Conservation (phyloP, 2,329 filamentous ascomycete genomes). For the Talaromyces sp. region DNA sequence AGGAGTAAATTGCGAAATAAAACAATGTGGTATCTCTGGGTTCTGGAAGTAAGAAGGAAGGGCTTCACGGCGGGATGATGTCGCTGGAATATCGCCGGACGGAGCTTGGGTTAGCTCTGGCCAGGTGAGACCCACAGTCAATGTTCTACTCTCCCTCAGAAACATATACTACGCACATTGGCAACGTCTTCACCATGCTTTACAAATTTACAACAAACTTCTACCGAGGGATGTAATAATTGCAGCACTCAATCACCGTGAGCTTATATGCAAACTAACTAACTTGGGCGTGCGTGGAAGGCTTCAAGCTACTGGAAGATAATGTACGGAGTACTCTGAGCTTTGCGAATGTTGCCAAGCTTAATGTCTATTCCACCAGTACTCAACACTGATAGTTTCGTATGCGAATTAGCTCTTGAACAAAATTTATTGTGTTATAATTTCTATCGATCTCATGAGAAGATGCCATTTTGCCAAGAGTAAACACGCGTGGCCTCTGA, state of each 20-base stretch:
- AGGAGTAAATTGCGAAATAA: background rate
- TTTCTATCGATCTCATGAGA: background rate
- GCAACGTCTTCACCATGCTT: background rate
- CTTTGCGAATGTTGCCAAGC: background rate
- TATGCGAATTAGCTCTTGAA: background rate
- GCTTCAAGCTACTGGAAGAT: background rate
- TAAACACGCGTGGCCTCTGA: background rate
- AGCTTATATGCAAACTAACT: too few relatives aligned
- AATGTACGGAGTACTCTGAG: background rate
- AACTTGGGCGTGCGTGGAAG: background rate
- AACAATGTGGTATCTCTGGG: too few relatives aligned
- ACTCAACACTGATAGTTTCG: background rate
- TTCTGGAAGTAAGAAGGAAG: background rate
- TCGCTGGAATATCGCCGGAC: constrained; percentile 1
- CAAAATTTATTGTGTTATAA: background rate
- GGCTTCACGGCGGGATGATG: constrained; percentile 8
- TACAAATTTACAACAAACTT: too few relatives aligned
- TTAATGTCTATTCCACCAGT: background rate
- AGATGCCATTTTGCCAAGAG: constrained; percentile 1
- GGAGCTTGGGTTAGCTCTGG: constrained; percentile 8
- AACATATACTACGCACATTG: background rate
- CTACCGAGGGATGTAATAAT: too few relatives aligned
- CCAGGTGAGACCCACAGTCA: background rate
- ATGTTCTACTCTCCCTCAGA: background rate
- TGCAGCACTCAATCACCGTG: too few relatives aligned